Conservation (phyloP, 2,329 filamentous ascomycete species). For the Metarhizium anisopliae region DNA sequence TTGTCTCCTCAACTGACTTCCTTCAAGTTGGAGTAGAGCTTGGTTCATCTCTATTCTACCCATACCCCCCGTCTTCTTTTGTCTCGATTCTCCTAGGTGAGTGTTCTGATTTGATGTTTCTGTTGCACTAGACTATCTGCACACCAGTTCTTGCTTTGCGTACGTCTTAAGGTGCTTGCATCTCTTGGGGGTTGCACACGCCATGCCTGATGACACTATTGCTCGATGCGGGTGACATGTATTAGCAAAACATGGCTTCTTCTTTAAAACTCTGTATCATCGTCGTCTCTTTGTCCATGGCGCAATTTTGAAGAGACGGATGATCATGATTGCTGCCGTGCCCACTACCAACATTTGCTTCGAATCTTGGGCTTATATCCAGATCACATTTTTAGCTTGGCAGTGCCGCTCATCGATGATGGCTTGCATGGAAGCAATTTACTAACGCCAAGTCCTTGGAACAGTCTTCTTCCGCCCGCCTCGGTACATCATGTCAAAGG, state of each 20-base stretch:
- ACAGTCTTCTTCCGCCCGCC: slow-evolving; percentile 9
- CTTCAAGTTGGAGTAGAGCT: not conserved
- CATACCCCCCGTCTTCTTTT: not conserved
- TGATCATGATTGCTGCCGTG: not conserved
- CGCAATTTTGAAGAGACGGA: not conserved
- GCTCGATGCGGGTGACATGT: not conserved
- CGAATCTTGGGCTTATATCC: not conserved
- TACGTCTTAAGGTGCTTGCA: not conserved
- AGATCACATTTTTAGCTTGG: not conserved
- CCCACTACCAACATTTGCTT: not conserved
- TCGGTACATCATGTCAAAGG: slow-evolving; percentile 37
- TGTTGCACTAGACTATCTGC: not conserved
- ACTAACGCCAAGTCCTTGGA: not conserved
- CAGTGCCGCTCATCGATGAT: not conserved
- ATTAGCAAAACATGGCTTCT: not conserved
- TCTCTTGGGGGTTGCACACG: not conserved
- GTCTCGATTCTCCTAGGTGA: not conserved
- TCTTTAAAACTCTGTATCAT: not conserved
- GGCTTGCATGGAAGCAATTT: not conserved
- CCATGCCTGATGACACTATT: not conserved
- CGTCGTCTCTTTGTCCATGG: not conserved
- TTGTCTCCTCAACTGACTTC: slow-evolving; percentile 5
- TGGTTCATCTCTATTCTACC: slow-evolving; percentile 1
- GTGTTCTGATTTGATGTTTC: not conserved
- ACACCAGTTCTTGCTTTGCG: not conserved